Evolutionary conservation across 768 basidiomycete species (phyloP).

Genomic region (Psilocybe azurescens): DNA sequence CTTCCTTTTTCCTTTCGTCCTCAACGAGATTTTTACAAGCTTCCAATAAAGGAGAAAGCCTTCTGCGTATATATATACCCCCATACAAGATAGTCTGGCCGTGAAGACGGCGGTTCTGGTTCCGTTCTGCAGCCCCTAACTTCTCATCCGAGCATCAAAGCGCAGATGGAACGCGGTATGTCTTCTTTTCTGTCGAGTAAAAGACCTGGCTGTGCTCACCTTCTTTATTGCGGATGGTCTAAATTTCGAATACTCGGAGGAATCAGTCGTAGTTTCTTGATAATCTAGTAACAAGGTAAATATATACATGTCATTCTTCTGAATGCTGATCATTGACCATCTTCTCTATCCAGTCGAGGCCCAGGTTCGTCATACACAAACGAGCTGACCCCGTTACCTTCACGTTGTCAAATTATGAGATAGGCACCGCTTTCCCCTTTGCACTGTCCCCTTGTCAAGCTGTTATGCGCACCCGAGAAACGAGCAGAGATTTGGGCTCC

Average conservation of each 20-base stretch:
- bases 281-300: conserved; percentile 78
- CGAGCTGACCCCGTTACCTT: background rate
- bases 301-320: background rate
- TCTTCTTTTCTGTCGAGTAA: background rate
- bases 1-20: too few species aligned
- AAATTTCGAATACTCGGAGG: conserved; percentile 80
- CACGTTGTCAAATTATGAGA: background rate
- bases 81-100: conserved; percentile 62
- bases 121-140: conserved; percentile 65
- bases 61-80: background rate
- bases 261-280: conserved; percentile 73
- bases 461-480: conserved; percentile 67
- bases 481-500: conserved; percentile 64
- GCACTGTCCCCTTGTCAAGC: conserved; percentile 77
- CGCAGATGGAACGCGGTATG: conserved; percentile 59
- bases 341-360: conserved; percentile 56
- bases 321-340: background rate
- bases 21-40: too few species aligned
- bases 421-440: conserved; percentile 80
- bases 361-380: conserved; percentile 52
- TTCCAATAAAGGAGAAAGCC: too few species aligned
- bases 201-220: background rate
- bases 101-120: conserved; percentile 63
- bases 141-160: conserved; percentile 77
- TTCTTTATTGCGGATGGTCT: background rate